Evolutionary conservation across 768 basidiomycete genomes (phyloP), one percentile per base, ranked within the genome.

Genomic region (Lentinus tigrinus): DNA sequence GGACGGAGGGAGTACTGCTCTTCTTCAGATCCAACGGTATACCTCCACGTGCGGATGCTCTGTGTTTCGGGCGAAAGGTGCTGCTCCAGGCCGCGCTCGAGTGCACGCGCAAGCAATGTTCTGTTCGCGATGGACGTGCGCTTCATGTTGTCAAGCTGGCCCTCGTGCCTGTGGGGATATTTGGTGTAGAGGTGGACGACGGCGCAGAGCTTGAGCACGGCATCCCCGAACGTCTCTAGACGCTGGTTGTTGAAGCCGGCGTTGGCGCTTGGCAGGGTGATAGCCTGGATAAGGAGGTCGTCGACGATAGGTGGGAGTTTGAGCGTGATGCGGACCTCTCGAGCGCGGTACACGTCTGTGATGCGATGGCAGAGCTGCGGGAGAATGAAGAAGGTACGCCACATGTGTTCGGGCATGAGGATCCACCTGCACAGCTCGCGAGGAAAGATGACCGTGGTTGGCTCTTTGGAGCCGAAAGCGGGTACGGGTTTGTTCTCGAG

Each of bases 151-250:
- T 85, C 78, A 40, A 96, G 79, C 62, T 93, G 90, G 0, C 94
- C 93, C 76, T 96, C 94, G 63, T 95, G 89, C 23, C 86, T 78
- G 61, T 84, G 78, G 0, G 90, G 89, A 65, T 81, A 92, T 60
- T 80, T 83, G 74, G 89, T 91, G 73, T 88, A 87, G 4, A 91
- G 73, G 66, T 93, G 83, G 2, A 93, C 84, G 21, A 88, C 88
- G 3, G 85, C 85, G 48, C 85, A 82, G 24, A 95, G 72, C 65
- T 93, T 87, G 42, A 93, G 77, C 1, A 93, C 90, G 0, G 88
- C 83, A 66, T 96, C 94, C 9, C 94, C 94, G 7, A 95, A 75
- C 0, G 92, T 94, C 70, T 96, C 94, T 54, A 95, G 70, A 0
- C 91, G 84, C 65, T 96, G 91, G 61, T 95, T 95, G 71, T 81